phyloP scores from a whole-genome alignment of 441 rosid species.

The Croton laevigatus region DNA sequence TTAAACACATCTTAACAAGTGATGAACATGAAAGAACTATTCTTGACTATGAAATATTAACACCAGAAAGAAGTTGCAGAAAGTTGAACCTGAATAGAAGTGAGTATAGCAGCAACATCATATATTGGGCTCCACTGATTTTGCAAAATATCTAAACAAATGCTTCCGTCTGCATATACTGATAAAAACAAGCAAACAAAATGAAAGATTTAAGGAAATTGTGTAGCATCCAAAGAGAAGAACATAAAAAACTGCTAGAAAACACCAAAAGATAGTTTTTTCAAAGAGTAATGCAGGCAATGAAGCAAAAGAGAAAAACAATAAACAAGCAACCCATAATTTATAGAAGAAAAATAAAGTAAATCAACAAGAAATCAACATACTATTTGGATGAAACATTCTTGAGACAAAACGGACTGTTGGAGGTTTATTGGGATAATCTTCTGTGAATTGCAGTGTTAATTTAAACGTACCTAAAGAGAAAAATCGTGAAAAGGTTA shows the following conservation, averaged over 20 bases:
- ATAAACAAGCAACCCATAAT: background rate
- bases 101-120: constrained; percentile 68
- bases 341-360: background rate
- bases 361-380: constrained; percentile 18
- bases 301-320: background rate
- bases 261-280: background rate
- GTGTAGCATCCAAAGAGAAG: background rate
- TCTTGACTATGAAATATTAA: background rate
- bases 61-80: background rate
- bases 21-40: background rate
- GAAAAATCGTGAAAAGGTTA: background rate
- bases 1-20: background rate
- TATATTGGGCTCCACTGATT: constrained; percentile 72
- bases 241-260: background rate
- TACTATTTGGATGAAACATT: constrained; percentile 76
- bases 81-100: constrained; percentile 56
- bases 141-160: constrained; percentile 62
- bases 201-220: background rate
- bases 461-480: constrained; percentile 62
- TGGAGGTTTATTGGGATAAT: constrained; percentile 72
- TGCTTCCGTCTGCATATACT: constrained; percentile 75
- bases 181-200: constrained; percentile 2
- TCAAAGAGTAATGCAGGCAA: background rate
- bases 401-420: constrained; percentile 67
- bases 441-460: constrained; percentile 63